Base-by-base conservation (phyloP, 805 yeast species). In the Monosporozyma yasuniensis region DNA sequence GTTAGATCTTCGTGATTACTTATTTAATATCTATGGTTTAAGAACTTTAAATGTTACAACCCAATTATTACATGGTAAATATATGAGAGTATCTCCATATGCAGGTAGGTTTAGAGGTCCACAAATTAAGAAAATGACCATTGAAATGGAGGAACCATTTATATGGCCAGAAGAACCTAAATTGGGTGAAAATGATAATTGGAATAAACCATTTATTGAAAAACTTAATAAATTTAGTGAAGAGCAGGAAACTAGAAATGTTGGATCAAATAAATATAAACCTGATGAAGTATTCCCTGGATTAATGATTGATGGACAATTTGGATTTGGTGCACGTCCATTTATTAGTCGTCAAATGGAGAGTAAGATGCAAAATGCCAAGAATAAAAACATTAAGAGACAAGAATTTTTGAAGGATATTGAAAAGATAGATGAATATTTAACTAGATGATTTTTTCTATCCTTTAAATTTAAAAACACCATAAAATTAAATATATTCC, bases 61-160 rank as follows among this genome's bases (percentile, higher is more conserved):
- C 12, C 95, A 89, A 58, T 75, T 91, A 50, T 72, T 83, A 58
- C 95, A 87, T 57, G 85, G 85, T 2, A 79, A 72, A 57, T 87
- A 78, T 69, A 69, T 72, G 4, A 75, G 90, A 61, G 82, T 81
- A 48, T 74, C 74, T 57, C 74, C 75, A 16, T 73, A 75, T 43
- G 68, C 77, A 52, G 83, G 88, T 16, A 81, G 96, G 64, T 80
- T 76, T 70, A 79, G 96, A 69, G 72, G 75, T 7, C 81, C 90
- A 1, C 96, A 88, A 70, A 77, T 79, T 56, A 93, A 93, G 73
- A 90, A 89, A 69, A 93, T 93, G 98, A 91, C 96, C 21, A 84
- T 93, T 47, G 98, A 90, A 59, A 85, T 93, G 91, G 82, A 81
- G 51, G 88, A 91, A 56, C 99, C 99, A 22, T 93, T 93, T 64